Base-by-base conservation (phyloP, 345 rosid genomes). In the Fremontodendron californicum region DNA sequence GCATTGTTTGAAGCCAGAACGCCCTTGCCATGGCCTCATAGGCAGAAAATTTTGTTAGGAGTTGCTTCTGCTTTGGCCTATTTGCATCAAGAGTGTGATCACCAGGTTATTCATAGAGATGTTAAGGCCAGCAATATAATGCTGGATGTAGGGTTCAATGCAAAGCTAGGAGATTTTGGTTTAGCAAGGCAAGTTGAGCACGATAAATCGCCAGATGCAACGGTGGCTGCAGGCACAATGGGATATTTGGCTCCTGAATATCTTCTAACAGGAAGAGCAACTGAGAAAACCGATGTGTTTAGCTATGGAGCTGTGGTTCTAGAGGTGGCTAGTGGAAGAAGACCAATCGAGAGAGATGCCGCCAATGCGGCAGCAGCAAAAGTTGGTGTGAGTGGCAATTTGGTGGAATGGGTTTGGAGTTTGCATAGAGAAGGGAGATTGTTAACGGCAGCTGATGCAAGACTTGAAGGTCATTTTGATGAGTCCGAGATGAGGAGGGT, bases 401-500 rank as follows among this genome's bases (percentile, higher is more conserved):
- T 96, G 81, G 99, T 96, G 46, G 98, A 94, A 63, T 96, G 99
- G 99, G 98, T 92, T 29, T 94, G 99, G 99, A 83, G 90, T 25
- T 82, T 94, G 79, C 94, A 94, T 84, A 84, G 94, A 63, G 98
- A 92, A 75, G 98, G 92, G 27, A 84, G 86, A 77, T 75, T 96
- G 49, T 70, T 91, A 52, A 77, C 75, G 40, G 95, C 97, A 4
- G 96, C 90, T 0, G 99, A 96, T 71, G 81, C 84, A 0, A 88
- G 92, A 80, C 93, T 96, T 0, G 90, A 78, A 0, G 92, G 91
- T 5, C 86, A 85, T 55, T 87, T 86, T 43, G 84, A 86, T 5
- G 91, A 87, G 82, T 83, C 23, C 16, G 99, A 91, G 71, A 87
- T 94, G 87, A 82, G 74, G 72, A 86, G 85, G 88, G 91, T 88